Percentiles rank a stretch among this genome's conserved stretches.
phyloP scores from a whole-genome alignment of 129 eudicot genomes.

The Centella asiatica region DNA sequence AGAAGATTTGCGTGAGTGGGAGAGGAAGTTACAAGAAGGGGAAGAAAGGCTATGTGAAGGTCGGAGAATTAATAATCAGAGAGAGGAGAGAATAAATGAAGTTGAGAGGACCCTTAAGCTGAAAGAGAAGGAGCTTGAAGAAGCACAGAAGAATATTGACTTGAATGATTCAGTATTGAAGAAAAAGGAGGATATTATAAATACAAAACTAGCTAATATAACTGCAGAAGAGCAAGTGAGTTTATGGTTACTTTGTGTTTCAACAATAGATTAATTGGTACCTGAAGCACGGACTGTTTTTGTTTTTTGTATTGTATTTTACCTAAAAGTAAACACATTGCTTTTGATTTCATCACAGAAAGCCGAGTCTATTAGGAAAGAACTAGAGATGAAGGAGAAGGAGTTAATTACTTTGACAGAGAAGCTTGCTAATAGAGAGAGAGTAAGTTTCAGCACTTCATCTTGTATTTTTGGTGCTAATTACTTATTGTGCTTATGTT shows the following conservation, averaged over 20 bases:
- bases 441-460: constrained; percentile 41
- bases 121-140: constrained; percentile 54
- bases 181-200: constrained; percentile 51
- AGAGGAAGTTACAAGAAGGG: constrained; percentile 66
- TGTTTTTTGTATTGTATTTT: no score
- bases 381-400: constrained; percentile 56
- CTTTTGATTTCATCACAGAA: constrained; percentile 35
- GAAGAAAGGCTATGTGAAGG: constrained; percentile 74
- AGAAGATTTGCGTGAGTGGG: constrained; percentile 73
- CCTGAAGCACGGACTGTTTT: background rate
- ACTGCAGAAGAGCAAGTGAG: constrained; percentile 59
- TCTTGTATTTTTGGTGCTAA: background rate
- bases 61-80: constrained; percentile 42
- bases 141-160: constrained; percentile 38
- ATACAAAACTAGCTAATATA: constrained; percentile 36
- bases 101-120: constrained; percentile 35
- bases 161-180: constrained; percentile 30
- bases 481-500: no score
- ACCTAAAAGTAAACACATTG: background rate
- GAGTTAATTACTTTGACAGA: constrained; percentile 47
- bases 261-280: background rate
- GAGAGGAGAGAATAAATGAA: constrained; percentile 64
- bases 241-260: constrained; percentile 9
- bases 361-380: constrained; percentile 38
- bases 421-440: constrained; percentile 58